Evolutionary conservation across 108 stramenopile genomes (phyloP), one percentile per base, ranked within the genome.

Genomic region (Mediolabrus comicus): DNA sequence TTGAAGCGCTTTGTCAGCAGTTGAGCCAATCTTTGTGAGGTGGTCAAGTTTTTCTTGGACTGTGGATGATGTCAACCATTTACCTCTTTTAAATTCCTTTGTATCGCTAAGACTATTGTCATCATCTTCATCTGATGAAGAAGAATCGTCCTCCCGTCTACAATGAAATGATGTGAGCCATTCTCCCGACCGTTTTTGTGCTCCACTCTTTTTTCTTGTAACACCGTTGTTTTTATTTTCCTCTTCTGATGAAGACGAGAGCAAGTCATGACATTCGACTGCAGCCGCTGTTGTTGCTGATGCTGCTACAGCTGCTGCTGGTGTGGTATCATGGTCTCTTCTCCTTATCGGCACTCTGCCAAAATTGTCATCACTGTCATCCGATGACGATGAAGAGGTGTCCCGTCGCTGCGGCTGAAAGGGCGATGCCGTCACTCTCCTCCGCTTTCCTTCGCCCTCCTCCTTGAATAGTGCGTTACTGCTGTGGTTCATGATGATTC

Each of bases 1-100:
- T 66, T 73, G 72, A 0, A 73, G 34, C 10, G 53, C 39, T 36
- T 65, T 72, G 52, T 72, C 63, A 13, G 25, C 25, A 19, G 22
- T 8, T 4, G 62, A 62, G 11, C 11, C 59, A 19, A 71, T 64
- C n/a, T 12, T 53, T 12, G 22, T 52, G 8, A 71, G 61, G 27
- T 71, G 27, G 12, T 63, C 69, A 26, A 71, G 62, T 16, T 63
- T 71, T 28, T 17, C n/a, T 5, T 38, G 33, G 3, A n/a, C 1
- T 29, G 56, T 32, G 32, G 56, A 33, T 33, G 56, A 57, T 32
- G 32, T 57, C 19, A 57, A 6, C 56, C 56, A 57, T 16, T 57
- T 2, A 0, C 32, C 17, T 2, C 30, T 25, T 13, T 9, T 16
- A 22, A 7, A 4, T 1, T 17, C 19, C 10, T 57, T 57, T 5